Evolutionary conservation across 2,329 filamentous ascomycete genomes (phyloP), one percentile per base, ranked within the genome.

Genomic region (Malbranchea zuffiana): DNA sequence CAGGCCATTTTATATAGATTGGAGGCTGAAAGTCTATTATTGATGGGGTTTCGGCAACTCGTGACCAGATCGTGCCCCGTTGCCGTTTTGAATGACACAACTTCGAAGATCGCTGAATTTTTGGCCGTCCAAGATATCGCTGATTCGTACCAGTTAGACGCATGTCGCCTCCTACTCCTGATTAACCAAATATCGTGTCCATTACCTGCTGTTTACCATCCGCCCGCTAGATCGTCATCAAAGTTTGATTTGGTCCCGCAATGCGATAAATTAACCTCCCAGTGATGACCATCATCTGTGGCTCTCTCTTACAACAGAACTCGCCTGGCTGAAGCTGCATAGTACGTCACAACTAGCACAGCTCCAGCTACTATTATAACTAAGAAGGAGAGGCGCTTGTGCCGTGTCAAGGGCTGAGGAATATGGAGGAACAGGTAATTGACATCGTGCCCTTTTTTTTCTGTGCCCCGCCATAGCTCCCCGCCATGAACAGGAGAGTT

Each of bases 381-480:
- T 18, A 30, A 20, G 10, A 24, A 38, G 26, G 33, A 26, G 29
- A 36, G 36, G 28, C 37, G 30, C 28, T 37, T 40, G 37, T 32
- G 26, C 42, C 15, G 31, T 41, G 23, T 30, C 51, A 57, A 48
- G 53, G 56, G 55, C 55, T 53, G 55, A 53, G 50, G 53, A 41
- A 57, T 50, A 63, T 63, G 60, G 60, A 62, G 58, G 60, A 62
- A 47, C 60, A 63, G 59, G 60, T 63, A 51, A 42, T 43, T 19
- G 30, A 40, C 19, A 40, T 36, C 30, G 17, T 37, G 17, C 43
- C 17, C 18, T 30, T 25, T 24, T 13, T 24, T 21, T 32, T 6
- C 6, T 19, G 10, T 43, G 32, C 40, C 46, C 37, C 39, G 40
- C 40, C 32, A 28, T 13, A 33, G 42, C 44, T 45, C 41, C 34